phyloP scores from a whole-genome alignment of 176 grass and related monocot genomes.

The Pontederia crassipes region DNA sequence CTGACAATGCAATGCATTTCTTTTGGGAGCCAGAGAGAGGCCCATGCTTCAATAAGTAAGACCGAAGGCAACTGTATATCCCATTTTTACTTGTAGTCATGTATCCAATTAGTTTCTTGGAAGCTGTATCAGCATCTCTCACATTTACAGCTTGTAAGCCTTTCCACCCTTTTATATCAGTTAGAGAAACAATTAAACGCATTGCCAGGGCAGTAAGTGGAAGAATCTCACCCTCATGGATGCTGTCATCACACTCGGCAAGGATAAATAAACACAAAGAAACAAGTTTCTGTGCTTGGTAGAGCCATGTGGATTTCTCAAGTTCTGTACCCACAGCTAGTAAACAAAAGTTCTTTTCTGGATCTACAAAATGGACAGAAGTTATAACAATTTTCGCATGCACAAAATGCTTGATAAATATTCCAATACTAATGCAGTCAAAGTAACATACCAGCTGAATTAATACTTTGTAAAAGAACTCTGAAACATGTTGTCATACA shows the following conservation, averaged over 20 bases:
- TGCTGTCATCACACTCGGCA: slow-evolving; percentile 50
- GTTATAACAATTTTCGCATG: neutral
- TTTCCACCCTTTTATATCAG: slow-evolving; percentile 84
- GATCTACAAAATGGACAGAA: slow-evolving; percentile 41
- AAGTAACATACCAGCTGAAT: slow-evolving; percentile 43
- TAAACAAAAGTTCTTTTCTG: slow-evolving; percentile 66
- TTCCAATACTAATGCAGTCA: neutral
- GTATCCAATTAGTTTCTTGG: slow-evolving; percentile 65
- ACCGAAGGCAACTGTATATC: slow-evolving; percentile 61
- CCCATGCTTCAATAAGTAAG: slow-evolving; percentile 43
- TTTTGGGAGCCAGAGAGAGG: slow-evolving; percentile 29
- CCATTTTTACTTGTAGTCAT: slow-evolving; percentile 41
- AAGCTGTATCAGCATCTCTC: slow-evolving; percentile 35
- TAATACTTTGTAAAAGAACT: slow-evolving; percentile 80
- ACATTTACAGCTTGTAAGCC: slow-evolving; percentile 32
- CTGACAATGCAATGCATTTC: slow-evolving; percentile 31
- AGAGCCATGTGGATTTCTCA: slow-evolving; percentile 83
- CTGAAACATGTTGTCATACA: slow-evolving; percentile 56
- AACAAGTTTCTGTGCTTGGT: slow-evolving; percentile 69
- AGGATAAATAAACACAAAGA: slow-evolving; percentile 78
- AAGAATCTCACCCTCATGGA: slow-evolving; percentile 34
- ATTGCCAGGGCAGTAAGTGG: slow-evolving; percentile 51
- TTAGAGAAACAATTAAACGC: slow-evolving; percentile 72
- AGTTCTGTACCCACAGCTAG: slow-evolving; percentile 44
- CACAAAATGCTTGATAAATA: neutral